A percentile compares a stretch with the other conserved stretches of the same genome.
These are phyloP conservation scores for Clarireedia homoeocarpa DNA, from an alignment of 2,329 filamentous ascomycete species.

Conservation along the genomic window DNA sequence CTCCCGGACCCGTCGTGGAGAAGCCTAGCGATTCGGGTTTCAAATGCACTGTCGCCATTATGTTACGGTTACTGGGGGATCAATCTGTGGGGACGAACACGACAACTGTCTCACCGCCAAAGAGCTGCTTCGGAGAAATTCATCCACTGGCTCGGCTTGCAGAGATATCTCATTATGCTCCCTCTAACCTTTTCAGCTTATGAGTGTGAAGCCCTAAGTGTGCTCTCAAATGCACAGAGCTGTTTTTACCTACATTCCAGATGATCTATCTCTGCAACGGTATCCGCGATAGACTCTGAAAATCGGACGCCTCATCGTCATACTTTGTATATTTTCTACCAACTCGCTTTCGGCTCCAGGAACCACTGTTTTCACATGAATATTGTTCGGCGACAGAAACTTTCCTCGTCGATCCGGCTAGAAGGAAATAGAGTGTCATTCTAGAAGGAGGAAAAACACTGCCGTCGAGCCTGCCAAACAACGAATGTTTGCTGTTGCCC, in stretches of 20 bases:
- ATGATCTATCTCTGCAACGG: too few relatives aligned
- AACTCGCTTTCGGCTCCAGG: too few relatives aligned
- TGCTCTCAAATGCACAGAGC: not conserved
- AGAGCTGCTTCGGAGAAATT: not conserved
- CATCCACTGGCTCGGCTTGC: not conserved
- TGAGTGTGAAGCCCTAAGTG: not conserved
- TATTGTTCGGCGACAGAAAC: too few relatives aligned
- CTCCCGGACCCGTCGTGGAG: slow-evolving; percentile 2
- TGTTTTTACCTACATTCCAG: not conserved
- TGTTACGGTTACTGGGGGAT: not conserved
- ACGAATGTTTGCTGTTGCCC: not conserved
- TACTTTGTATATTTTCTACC: too few relatives aligned
- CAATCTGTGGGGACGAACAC: slow-evolving; percentile 4
- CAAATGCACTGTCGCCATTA: not conserved
- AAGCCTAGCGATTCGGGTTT: slow-evolving; percentile 1
- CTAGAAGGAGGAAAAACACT: too few relatives aligned
- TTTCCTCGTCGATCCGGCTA: too few relatives aligned
- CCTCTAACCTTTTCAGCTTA: not conserved
- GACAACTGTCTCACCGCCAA: slow-evolving; percentile 3
- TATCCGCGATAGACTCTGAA: too few relatives aligned
- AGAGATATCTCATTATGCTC: not conserved
- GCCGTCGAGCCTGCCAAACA: not conserved
- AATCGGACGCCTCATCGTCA: too few relatives aligned
- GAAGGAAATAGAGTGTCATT: too few relatives aligned
- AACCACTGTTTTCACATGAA: too few relatives aligned